Evolutionary conservation across 2,329 filamentous ascomycete genomes (phyloP).

Genomic region (Ophiocordyceps polyrhachis-furcata): DNA sequence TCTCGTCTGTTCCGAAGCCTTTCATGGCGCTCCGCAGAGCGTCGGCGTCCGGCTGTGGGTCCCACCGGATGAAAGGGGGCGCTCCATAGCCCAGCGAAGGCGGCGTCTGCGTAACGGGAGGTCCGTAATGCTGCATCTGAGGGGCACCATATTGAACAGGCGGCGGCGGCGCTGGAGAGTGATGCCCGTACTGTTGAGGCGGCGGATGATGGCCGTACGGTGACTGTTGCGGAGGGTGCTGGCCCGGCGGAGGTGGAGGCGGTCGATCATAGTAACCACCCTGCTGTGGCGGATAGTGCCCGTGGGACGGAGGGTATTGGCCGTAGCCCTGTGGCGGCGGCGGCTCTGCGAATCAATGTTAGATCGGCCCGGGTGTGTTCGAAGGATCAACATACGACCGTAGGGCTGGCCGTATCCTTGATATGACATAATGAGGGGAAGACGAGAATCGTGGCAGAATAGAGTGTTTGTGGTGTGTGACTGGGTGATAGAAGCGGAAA

Average conservation of each 20-base stretch:
- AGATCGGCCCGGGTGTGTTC: not conserved
- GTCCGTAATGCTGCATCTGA: slow-evolving; percentile 11
- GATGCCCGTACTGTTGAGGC: slow-evolving; percentile 3
- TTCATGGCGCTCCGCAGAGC: slow-evolving; percentile 72
- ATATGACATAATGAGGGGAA: slow-evolving; percentile 15
- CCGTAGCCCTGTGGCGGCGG: slow-evolving; percentile 21
- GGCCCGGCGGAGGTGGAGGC: slow-evolving; percentile 8
- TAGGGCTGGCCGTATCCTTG: slow-evolving; percentile 12
- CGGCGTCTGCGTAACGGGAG: slow-evolving; percentile 32
- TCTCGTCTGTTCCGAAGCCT: slow-evolving; percentile 80
- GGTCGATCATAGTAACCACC: slow-evolving; percentile 12
- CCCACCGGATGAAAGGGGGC: slow-evolving; percentile 48
- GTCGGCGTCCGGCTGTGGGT: slow-evolving; percentile 51
- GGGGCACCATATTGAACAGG: slow-evolving; percentile 11
- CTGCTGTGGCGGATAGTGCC: slow-evolving; percentile 14
- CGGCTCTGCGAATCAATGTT: slow-evolving; percentile 11
- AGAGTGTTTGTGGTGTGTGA: not conserved
- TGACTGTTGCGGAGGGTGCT: slow-evolving; percentile 10
- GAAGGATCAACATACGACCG: slow-evolving; percentile 15
- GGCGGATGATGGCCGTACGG: slow-evolving; percentile 7
- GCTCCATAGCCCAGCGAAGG: slow-evolving; percentile 60
- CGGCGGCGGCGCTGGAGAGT: slow-evolving; percentile 14
- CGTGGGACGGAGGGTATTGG: slow-evolving; percentile 14
- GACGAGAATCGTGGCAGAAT: not conserved
- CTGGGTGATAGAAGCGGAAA: not conserved